Conservation (phyloP, 164 flowering plant species). For the Sedum album region DNA sequence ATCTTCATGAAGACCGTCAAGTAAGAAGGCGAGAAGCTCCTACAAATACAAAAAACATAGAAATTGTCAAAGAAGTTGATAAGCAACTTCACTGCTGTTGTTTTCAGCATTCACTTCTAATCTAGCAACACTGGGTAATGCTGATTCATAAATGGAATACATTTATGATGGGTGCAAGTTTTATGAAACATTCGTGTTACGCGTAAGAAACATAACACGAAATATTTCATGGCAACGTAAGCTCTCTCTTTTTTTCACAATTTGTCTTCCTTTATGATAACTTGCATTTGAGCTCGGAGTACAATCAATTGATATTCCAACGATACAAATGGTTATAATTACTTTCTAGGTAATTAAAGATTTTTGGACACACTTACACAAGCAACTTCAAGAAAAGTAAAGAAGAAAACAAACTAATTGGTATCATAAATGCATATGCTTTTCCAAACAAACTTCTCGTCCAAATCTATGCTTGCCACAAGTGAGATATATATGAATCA, state of each 20-base stretch:
- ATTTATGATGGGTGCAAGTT: too few species aligned
- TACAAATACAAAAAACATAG: conserved; percentile 16
- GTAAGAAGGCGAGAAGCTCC: conserved; percentile 93
- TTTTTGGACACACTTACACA: neutral
- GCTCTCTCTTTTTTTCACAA: neutral
- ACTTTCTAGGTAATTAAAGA: neutral
- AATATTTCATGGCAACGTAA: neutral
- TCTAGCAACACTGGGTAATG: too few species aligned
- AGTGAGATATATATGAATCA: too few species aligned
- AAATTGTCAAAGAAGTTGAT: conserved; percentile 1
- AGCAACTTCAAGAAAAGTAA: too few species aligned
- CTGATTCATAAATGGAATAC: too few species aligned
- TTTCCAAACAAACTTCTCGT: too few species aligned
- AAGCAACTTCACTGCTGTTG: too few species aligned
- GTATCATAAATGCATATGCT: neutral
- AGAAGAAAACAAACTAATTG: neutral
- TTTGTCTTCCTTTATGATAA: neutral
- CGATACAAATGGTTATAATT: neutral
- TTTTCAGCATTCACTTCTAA: too few species aligned
- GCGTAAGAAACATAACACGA: too few species aligned
- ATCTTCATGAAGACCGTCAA: conserved; percentile 98
- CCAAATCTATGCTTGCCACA: too few species aligned
- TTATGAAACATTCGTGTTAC: too few species aligned
- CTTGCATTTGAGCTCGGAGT: neutral
- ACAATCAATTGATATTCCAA: neutral